phyloP scores from a whole-genome alignment of 2,329 filamentous ascomycete species.

The Blastomyces percursus region DNA sequence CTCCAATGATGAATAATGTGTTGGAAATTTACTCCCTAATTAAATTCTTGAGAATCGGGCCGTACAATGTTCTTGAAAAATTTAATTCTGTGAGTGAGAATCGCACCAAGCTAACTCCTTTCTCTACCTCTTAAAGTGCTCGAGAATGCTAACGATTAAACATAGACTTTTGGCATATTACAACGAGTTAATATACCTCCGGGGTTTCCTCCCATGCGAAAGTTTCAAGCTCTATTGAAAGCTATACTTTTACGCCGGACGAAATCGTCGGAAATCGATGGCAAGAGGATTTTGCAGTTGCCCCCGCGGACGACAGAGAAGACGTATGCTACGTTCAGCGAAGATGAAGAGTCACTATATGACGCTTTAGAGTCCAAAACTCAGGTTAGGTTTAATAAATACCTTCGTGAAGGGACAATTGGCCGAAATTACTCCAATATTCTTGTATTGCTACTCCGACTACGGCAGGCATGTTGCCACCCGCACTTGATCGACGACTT shows the following conservation, averaged over 20 bases:
- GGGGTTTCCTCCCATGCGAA: constrained; percentile 48
- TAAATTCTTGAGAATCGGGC: constrained; percentile 63
- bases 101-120: neutral
- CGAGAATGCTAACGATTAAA: neutral
- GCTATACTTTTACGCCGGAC: constrained; percentile 72
- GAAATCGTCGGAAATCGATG: constrained; percentile 68
- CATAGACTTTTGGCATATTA: constrained; percentile 42
- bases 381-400: constrained; percentile 64
- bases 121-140: neutral
- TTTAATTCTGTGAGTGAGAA: constrained; percentile 46
- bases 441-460: constrained; percentile 63
- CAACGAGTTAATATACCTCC: constrained; percentile 30
- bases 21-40: constrained; percentile 68
- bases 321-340: constrained; percentile 53
- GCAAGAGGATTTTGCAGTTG: constrained; percentile 60
- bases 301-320: constrained; percentile 54
- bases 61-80: constrained; percentile 54
- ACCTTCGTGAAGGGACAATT: constrained; percentile 56
- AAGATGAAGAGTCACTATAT: constrained; percentile 57
- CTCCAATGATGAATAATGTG: constrained; percentile 80
- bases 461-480: constrained; percentile 74
- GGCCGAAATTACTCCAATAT: constrained; percentile 68
- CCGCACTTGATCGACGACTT: constrained; percentile 60
- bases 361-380: constrained; percentile 54
- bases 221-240: constrained; percentile 64